Evolutionary conservation across 2,329 filamentous ascomycete genomes (phyloP), one percentile per base, ranked within the genome.

Genomic region (Biscogniauxia marginata): DNA sequence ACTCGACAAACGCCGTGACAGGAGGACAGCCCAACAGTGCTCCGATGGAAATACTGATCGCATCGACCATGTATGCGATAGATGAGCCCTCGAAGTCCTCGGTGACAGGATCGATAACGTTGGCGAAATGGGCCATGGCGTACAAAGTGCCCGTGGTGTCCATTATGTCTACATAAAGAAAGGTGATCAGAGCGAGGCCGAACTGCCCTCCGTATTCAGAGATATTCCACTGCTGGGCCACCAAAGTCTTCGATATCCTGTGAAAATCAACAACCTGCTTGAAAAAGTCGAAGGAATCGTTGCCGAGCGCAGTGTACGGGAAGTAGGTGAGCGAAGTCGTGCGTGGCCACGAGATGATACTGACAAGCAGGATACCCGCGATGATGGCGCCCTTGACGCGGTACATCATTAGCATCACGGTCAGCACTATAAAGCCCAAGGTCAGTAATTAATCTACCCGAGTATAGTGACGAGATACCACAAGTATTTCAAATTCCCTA

Each of bases 101-200:
- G 0, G 91, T 95, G 50, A 85, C 82, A 64, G 90, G 88, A 64
- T 96, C 89, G 68, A 96, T 87, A 54, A 89, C 84, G 46, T 89
- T 85, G 63, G 87, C 88, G 72, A 93, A 95, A 24, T 88, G 86
- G 18, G 91, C 91, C 91, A 96, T 96, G 19, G 90, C 90, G 75
- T 96, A 96, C 57, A 96, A 77, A 1, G 91, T 96, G 65, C 90
- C 91, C 0, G 91, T 96, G 63, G 85, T 87, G 72, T 96, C 91
- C 46, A 96, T 84, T 59, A 96, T 93, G 67, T 96, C 91, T 62
- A 96, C 91, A 67, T 96, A 96, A 20, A 96, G 80, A 75, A 96
- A 96, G 2, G 91, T 96, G 71, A 96, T 87, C 61, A 96, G 85
- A 0, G 91, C 91, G 50, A 95, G 79, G 23, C 88, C 89, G 67